These are phyloP conservation scores for Prunella vulgaris DNA, from an alignment of 257 asterid genomes.

Conservation along the genomic window DNA sequence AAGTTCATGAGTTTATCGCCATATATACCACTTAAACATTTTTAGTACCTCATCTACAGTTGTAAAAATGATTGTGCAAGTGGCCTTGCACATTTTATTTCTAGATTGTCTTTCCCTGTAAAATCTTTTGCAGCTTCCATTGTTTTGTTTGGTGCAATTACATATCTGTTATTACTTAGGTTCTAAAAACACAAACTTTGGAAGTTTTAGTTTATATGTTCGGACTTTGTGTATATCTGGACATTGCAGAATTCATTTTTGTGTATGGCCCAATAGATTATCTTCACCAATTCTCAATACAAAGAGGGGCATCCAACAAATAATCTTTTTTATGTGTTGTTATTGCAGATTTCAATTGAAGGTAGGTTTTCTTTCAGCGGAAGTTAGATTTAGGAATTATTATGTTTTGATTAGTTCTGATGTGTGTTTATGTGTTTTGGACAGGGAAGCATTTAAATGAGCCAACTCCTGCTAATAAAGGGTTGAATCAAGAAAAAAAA, in stretches of 20 bases:
- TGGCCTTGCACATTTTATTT: neutral
- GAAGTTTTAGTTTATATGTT: neutral
- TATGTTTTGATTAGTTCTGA: too few species aligned
- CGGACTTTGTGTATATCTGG: neutral
- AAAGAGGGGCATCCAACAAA: too few species aligned
- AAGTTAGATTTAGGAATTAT: too few species aligned
- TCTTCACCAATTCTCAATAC: too few species aligned
- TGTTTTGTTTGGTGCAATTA: neutral
- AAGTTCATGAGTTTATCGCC: neutral
- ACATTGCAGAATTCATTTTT: neutral
- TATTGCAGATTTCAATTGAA: too few species aligned
- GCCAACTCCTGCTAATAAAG: too few species aligned
- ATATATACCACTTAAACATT: neutral
- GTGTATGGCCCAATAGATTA: neutral
- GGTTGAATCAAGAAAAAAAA: too few species aligned
- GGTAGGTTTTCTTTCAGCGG: too few species aligned
- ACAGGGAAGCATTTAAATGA: too few species aligned
- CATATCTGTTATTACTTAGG: neutral
- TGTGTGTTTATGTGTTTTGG: too few species aligned
- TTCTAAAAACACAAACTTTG: neutral
- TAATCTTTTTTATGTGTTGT: too few species aligned
- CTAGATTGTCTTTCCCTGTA: neutral
- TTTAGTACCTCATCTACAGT: neutral
- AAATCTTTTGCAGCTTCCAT: neutral
- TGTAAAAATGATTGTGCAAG: neutral